Conservation (phyloP, 176 grass and related monocot species). For the Phoenix dactylifera region DNA sequence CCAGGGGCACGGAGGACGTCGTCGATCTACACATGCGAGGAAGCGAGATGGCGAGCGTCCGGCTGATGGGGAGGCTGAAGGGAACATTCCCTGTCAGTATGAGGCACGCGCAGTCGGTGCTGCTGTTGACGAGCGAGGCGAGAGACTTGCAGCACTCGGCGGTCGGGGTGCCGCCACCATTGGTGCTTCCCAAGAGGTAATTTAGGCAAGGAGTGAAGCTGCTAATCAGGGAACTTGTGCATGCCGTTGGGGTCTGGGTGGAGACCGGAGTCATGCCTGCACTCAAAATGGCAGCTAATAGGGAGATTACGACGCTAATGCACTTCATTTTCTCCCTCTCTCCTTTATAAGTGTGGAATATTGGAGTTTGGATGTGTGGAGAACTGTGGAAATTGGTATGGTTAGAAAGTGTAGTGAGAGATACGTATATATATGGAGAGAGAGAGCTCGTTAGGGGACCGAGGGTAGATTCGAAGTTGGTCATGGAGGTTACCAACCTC, state of each 20-base stretch:
- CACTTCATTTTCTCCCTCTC: neutral
- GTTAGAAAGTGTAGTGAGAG: neutral
- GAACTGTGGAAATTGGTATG: neutral
- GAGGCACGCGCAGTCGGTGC: conserved; percentile 61
- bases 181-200: conserved; percentile 50
- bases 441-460: neutral
- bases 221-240: conserved; percentile 45
- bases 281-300: neutral
- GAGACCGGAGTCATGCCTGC: conserved; percentile 3
- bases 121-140: conserved; percentile 15
- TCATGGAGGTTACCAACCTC: conserved; percentile 32
- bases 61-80: conserved; percentile 58
- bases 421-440: conserved; percentile 4
- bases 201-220: conserved; percentile 78
- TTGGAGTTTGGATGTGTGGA: neutral
- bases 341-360: neutral
- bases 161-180: conserved; percentile 62
- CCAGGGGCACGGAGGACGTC: conserved; percentile 41
- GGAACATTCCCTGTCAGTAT: conserved; percentile 68
- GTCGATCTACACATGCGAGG: conserved; percentile 37
- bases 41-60: conserved; percentile 50
- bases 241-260: conserved; percentile 45
- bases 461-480: conserved; percentile 27
- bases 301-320: neutral
- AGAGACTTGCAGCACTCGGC: conserved; percentile 57